Percentiles rank a stretch among this genome's conserved stretches.
phyloP scores from a whole-genome alignment of 257 asterid genomes.

The Verbena officinalis region DNA sequence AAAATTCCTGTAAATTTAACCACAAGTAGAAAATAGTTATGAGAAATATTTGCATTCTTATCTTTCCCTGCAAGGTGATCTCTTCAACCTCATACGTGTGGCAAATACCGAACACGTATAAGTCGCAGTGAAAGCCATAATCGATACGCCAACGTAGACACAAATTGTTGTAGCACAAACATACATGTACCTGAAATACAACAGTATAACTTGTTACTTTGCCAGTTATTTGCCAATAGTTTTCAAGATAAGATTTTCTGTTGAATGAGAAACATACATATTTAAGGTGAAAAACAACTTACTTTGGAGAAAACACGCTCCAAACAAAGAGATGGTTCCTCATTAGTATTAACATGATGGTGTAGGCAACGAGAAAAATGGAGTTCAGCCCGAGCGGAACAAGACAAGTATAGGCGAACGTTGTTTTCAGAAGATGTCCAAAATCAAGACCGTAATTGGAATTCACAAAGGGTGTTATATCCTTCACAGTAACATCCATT shows the following conservation, averaged over 20 bases:
- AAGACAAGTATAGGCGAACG: constrained; percentile 67
- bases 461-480: constrained; percentile 28
- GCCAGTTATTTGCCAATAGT: too few species aligned
- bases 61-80: background rate
- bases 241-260: too few species aligned
- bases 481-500: constrained; percentile 46
- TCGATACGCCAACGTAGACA: constrained; percentile 59
- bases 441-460: constrained; percentile 35
- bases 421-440: constrained; percentile 50
- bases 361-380: constrained; percentile 65
- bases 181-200: constrained; percentile 67
- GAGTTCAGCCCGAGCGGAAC: constrained; percentile 79
- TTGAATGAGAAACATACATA: background rate
- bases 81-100: constrained; percentile 35
- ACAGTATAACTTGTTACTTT: background rate
- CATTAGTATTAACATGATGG: constrained; percentile 71
- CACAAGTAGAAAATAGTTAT: too few species aligned
- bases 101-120: constrained; percentile 45
- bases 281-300: constrained; percentile 35
- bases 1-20: too few species aligned
- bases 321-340: constrained; percentile 88
- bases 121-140: constrained; percentile 50
- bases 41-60: too few species aligned
- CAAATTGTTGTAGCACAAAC: constrained; percentile 79
- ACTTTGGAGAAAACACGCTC: constrained; percentile 98